Conservation (phyloP, 768 basidiomycete species). For the Boletus barrowsii region DNA sequence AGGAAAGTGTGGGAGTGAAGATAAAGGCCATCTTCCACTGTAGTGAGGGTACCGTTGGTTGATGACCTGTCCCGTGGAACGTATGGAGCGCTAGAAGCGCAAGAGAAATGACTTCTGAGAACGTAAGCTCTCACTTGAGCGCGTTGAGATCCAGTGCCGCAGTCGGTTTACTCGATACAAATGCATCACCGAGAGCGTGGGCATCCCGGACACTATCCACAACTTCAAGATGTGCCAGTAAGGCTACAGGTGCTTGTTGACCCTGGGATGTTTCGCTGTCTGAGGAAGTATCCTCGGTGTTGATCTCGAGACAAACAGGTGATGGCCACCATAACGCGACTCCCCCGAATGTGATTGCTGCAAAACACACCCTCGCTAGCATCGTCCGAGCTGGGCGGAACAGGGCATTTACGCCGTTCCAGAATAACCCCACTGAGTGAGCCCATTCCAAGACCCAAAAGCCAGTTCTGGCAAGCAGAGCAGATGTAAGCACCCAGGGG, state of each 20-base stretch:
- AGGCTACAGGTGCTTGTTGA: constrained; percentile 45
- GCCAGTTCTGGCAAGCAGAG: constrained; percentile 54
- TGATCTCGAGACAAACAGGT: constrained; percentile 74
- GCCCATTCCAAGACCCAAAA: constrained; percentile 86
- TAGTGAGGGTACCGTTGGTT: constrained; percentile 81
- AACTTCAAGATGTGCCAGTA: constrained; percentile 78
- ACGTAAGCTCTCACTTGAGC: constrained; percentile 40
- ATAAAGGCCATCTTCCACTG: constrained; percentile 97
- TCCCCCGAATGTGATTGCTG: constrained; percentile 50
- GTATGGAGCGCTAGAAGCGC: constrained; percentile 71
- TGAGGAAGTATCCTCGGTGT: constrained; percentile 21
- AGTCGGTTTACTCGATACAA: constrained; percentile 47
- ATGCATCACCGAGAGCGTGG: constrained; percentile 46
- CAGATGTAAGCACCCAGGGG: constrained; percentile 52
- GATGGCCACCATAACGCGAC: constrained; percentile 65
- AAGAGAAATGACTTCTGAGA: constrained; percentile 69
- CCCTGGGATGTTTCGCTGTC: constrained; percentile 5
- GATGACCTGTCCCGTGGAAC: constrained; percentile 92
- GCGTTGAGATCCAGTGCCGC: constrained; percentile 35
- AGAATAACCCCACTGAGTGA: constrained; percentile 53
- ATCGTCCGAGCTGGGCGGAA: constrained; percentile 57
- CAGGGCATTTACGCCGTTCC: constrained; percentile 36
- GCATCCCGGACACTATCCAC: constrained; percentile 81
- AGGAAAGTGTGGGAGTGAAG: constrained; percentile 62
- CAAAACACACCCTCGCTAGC: constrained; percentile 56